phyloP scores from a whole-genome alignment of 1,284 basidiomycete species.

The Ganoderma lingzhi region DNA sequence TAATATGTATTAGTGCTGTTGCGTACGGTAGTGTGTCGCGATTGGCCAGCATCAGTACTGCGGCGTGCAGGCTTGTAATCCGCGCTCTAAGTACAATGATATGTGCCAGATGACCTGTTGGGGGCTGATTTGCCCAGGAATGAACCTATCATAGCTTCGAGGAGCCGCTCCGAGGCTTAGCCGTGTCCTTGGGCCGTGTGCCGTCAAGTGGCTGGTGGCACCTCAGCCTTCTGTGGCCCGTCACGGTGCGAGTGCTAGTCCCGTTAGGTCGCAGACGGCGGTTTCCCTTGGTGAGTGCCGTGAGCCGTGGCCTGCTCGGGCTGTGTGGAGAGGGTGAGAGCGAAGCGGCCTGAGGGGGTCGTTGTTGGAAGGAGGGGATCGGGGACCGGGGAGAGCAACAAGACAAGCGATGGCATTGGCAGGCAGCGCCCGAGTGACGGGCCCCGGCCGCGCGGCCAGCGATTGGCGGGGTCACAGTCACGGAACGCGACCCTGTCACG shows the following conservation, averaged over 20 bases:
- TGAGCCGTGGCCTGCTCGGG: background rate
- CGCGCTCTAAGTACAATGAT: conserved; percentile 12
- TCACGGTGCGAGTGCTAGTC: background rate
- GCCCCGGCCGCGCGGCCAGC: background rate
- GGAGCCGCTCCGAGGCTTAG: conserved; percentile 13
- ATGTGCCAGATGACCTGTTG: conserved; percentile 7
- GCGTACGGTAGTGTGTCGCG: conserved; percentile 15
- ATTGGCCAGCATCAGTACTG: conserved; percentile 11
- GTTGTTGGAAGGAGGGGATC: background rate
- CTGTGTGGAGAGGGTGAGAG: background rate
- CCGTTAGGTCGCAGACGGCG: background rate
- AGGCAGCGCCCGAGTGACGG: background rate
- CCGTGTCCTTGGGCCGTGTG: conserved; percentile 10
- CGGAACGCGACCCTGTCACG: conserved; percentile 32
- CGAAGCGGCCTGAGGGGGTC: background rate
- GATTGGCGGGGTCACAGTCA: conserved; percentile 28
- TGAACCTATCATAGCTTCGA: conserved; percentile 9
- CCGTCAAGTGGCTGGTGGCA: conserved; percentile 3
- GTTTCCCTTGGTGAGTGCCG: background rate
- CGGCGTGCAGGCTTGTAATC: conserved; percentile 8
- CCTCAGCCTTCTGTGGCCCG: background rate
- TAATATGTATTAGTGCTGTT: conserved; percentile 2
- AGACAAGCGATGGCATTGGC: background rate
- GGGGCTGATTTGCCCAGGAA: conserved; percentile 13
- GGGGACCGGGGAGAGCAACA: conserved; percentile 2